Evolutionary conservation across 768 basidiomycete species (phyloP), one percentile per base, ranked within the genome.

Genomic region (Favolaschia claudopus): DNA sequence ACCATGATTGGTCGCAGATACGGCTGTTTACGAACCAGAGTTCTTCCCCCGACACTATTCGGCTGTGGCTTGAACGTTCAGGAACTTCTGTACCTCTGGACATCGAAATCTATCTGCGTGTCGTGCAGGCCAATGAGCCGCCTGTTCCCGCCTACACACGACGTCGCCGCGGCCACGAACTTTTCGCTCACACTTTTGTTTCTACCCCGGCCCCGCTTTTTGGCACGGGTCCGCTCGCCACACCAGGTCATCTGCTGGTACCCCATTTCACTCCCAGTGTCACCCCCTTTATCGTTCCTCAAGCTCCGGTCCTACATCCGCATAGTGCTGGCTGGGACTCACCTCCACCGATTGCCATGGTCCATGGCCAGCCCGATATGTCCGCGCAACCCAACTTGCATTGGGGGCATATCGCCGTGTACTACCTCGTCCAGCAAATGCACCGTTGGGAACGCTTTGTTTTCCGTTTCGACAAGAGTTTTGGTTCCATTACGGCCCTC

Each of bases 351-450:
- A 64, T 53, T 49, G 48, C 58, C 63, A 68, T 57, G 65, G 72
- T 47, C 43, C 67, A 52, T 54, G 65, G 49, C 56, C 73, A 46
- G 33, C 47, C 40, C 14, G 32, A 48, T 19, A 45, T 70, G 58
- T 56, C 73, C 65, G 72, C 77, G 42, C 72, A 81, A 60, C 77
- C 79, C 17, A 87, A 83, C 60, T 80, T 84, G 60, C 87, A 90
- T 52, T 93, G 91, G 91, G 91, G 90, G 0, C 86, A 91, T 63
- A 89, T 93, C 29, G 89, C 88, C 0, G 85, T 93, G 40, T 92
- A 82, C 70, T 93, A 93, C 69, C 73, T 93, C 20, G 86, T 88
- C 2, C 85, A 90, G 64, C 89, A 92, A 69, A 92, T 92, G 86
- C 85, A 86, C 62, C 83, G 91, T 27, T 93, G 91, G 91, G 82